Percentiles rank a stretch among this genome's conserved stretches.
These are phyloP conservation scores for Tausonia pullulans DNA, from an alignment of 1,284 basidiomycete genomes.

Conservation along the genomic window DNA sequence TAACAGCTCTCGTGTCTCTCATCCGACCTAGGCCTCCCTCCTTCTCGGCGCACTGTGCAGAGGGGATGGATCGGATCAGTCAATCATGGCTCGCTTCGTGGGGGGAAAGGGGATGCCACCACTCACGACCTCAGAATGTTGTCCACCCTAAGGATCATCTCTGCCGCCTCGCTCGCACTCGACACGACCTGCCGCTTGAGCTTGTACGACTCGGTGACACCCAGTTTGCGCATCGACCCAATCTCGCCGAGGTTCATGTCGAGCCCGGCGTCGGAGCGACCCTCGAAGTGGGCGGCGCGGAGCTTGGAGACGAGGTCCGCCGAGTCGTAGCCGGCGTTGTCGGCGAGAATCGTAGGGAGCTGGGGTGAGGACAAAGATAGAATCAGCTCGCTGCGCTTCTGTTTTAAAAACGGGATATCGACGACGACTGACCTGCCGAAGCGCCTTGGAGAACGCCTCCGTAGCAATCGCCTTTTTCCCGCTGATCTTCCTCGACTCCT, in stretches of 20 bases:
- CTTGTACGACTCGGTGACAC: slow-evolving; percentile 94
- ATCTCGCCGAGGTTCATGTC: slow-evolving; percentile 81
- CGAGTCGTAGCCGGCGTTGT: slow-evolving; percentile 96
- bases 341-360: slow-evolving; percentile 92
- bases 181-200: slow-evolving; percentile 90
- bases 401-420: too few relatives aligned
- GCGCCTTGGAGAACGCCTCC: slow-evolving; percentile 78
- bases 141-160: slow-evolving; percentile 92
- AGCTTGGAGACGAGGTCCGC: slow-evolving; percentile 86
- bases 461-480: slow-evolving; percentile 95
- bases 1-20: too few relatives aligned
- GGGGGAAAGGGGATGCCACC: background rate
- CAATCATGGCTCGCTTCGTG: background rate
- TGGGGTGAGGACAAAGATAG: slow-evolving; percentile 15
- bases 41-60: too few relatives aligned
- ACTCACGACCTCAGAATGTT: background rate
- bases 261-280: slow-evolving; percentile 69
- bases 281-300: slow-evolving; percentile 89
- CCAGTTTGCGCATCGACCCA: slow-evolving; percentile 76
- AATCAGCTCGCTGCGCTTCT: background rate
- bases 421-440: slow-evolving; percentile 51
- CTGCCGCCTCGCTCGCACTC: slow-evolving; percentile 89
- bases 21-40: too few relatives aligned
- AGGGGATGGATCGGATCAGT: slow-evolving; percentile 13
- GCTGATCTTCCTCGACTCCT: slow-evolving; percentile 67